These are phyloP conservation scores for Thielaviopsis ethacetica DNA, from an alignment of 2,329 filamentous ascomycete genomes.

Conservation along the genomic window DNA sequence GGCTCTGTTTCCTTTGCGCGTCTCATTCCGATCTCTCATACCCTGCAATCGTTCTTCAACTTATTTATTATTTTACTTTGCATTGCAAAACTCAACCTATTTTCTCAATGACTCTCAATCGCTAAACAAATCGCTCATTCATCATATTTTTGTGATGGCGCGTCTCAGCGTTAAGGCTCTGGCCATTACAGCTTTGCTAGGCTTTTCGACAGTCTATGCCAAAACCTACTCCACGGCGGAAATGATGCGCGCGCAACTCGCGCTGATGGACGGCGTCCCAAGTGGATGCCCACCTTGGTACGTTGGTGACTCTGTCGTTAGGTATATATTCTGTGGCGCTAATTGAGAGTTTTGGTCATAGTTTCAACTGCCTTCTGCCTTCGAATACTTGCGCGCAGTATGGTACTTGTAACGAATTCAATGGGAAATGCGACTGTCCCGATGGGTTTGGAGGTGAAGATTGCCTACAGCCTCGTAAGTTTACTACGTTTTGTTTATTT, in stretches of 20 bases:
- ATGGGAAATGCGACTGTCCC: constrained; percentile 84
- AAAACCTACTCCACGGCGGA: constrained; percentile 46
- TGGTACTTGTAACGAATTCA: constrained; percentile 72
- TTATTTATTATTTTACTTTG: too few species aligned
- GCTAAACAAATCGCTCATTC: too few species aligned
- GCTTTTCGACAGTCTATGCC: neutral
- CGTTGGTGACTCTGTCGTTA: constrained; percentile 14
- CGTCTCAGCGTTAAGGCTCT: neutral
- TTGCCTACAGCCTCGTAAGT: constrained; percentile 63
- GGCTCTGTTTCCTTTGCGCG: too few species aligned
- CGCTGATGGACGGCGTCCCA: constrained; percentile 57
- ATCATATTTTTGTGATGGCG: neutral
- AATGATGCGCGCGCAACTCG: constrained; percentile 48
- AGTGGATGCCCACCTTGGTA: constrained; percentile 66
- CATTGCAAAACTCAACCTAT: too few species aligned
- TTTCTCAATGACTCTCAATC: too few species aligned
- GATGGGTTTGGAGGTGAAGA: constrained; percentile 88
- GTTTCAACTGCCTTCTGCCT: constrained; percentile 96
- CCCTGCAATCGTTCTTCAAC: too few species aligned
- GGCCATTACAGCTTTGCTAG: neutral
- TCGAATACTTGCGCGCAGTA: constrained; percentile 86
- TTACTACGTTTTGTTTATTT: neutral
- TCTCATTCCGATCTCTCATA: too few species aligned
- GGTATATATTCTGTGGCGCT: constrained; percentile 16
- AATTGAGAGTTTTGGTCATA: constrained; percentile 22